Evolutionary conservation across 192 early-diverging fungal species (phyloP).

Genomic region (Dimargaris xerosporica): DNA sequence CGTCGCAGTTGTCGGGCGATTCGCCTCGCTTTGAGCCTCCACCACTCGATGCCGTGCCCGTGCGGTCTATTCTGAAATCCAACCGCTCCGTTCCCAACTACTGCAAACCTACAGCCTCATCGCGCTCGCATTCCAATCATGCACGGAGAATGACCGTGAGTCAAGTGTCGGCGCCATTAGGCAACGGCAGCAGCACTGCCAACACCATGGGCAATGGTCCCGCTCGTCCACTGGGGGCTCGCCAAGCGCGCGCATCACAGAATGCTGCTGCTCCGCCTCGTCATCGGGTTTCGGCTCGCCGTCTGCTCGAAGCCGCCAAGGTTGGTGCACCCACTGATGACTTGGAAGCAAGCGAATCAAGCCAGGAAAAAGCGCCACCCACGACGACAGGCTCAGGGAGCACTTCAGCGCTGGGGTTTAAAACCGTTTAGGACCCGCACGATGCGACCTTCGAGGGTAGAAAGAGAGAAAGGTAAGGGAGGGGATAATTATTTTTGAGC

Average conservation of each 20-base stretch:
- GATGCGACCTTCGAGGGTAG: too few relatives aligned
- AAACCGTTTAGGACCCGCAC: too few relatives aligned
- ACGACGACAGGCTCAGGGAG: too few relatives aligned
- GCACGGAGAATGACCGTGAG: neutral
- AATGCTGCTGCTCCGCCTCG: neutral
- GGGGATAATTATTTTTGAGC: too few relatives aligned
- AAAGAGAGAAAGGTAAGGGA: too few relatives aligned
- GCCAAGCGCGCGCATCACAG: too few relatives aligned
- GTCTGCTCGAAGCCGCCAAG: constrained; percentile 4
- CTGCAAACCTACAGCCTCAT: constrained; percentile 1
- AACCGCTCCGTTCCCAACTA: constrained; percentile 1
- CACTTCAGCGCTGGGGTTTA: too few relatives aligned
- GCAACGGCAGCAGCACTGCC: neutral
- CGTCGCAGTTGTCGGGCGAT: neutral
- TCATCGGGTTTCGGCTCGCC: constrained; percentile 4
- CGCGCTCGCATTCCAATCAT: constrained; percentile 1
- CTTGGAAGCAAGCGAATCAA: too few relatives aligned
- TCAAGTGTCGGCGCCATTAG: neutral
- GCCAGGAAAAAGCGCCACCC: too few relatives aligned
- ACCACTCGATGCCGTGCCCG: constrained; percentile 9
- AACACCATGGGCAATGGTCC: neutral
- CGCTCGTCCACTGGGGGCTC: neutral
- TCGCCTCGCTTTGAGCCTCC: constrained; percentile 5
- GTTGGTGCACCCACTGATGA: too few relatives aligned
- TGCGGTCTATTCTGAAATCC: constrained; percentile 8